Evolutionary conservation across 139 green algal species (phyloP).

Genomic region (Penium margaritaceum): DNA sequence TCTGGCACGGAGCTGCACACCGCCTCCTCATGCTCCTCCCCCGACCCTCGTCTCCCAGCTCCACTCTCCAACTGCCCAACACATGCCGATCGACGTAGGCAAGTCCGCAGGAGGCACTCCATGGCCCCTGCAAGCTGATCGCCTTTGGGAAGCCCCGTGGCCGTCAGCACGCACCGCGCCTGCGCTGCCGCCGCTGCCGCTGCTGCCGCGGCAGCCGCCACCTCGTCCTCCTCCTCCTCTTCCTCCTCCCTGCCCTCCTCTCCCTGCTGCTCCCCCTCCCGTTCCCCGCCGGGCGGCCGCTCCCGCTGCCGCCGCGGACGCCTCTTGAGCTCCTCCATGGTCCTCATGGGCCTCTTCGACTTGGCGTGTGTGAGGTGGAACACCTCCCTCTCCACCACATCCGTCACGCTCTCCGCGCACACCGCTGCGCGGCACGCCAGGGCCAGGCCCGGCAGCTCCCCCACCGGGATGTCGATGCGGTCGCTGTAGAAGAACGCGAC

Average conservation of each 20-base stretch:
- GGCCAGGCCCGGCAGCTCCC: slow-evolving; percentile 31
- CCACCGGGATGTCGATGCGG: slow-evolving; percentile 39
- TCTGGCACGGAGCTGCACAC: background rate
- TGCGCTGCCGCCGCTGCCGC: background rate
- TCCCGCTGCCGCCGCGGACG: no score
- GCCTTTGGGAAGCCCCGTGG: slow-evolving; percentile 8
- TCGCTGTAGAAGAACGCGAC: slow-evolving; percentile 42
- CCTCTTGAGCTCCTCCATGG: no score
- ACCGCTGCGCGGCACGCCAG: slow-evolving; percentile 20
- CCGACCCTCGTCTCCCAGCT: background rate
- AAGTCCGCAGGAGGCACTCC: background rate
- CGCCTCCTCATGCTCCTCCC: background rate
- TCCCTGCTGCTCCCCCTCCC: slow-evolving; percentile 6
- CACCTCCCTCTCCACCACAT: slow-evolving; percentile 21
- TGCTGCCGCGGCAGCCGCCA: slow-evolving; percentile 3
- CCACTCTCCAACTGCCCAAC: no score
- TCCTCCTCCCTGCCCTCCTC: background rate
- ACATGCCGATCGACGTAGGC: no score
- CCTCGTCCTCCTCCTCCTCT: slow-evolving; percentile 1
- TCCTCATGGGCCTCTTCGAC: background rate
- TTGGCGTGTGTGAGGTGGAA: slow-evolving; percentile 5
- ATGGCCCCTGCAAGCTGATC: slow-evolving; percentile 21
- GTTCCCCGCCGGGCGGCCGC: background rate
- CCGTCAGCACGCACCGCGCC: slow-evolving; percentile 25
- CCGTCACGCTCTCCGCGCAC: slow-evolving; percentile 6